Base-by-base conservation (phyloP, 805 yeast species). In the Zygoascus flipseniorum region DNA sequence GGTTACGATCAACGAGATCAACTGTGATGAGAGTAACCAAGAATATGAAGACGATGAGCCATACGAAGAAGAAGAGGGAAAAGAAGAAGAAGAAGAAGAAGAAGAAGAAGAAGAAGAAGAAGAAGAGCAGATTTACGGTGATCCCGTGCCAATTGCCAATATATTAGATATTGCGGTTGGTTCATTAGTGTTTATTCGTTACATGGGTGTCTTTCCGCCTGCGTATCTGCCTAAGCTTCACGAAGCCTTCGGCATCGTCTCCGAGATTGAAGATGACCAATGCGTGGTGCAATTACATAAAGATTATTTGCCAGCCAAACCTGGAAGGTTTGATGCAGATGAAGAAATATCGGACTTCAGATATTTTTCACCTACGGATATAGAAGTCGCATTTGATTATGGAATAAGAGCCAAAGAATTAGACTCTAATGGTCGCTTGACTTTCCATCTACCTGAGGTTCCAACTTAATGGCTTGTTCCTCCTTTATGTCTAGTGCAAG, bases 251-350 rank as follows among this genome's bases (percentile, higher is more conserved):
- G 18, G 26, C 16, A 18, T 42, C 13, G 9, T 42, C 13, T 4
- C 26, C 2, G 44, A 42, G 3, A 42, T 10, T 18, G 6, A 16
- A 2, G 26, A 14, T 5, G 26, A 42, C 9, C 18, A 19, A 16
- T 16, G 23, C 20, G 14, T 31, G 8, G 32, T 48, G 2, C 28
- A 48, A 20, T 82, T 41, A 66, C 69, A 44, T 55, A 64, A 1
- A 81, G 80, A 57, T 60, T 83, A 26, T 58, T 65, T 57, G 61
- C 8, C 66, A 63, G 32, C 53, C 73, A 76, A 46, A 61, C 70
- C 55, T 90, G 81, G 19, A 61, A 65, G 6, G 66, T 58, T 58
- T 42, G 44, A 42, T 16, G 20, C 44, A 18, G 44, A 42, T 42
- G 26, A 42, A 8, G 39, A 35, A 35, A n/a, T 35, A 5, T 35